phyloP scores from a whole-genome alignment of 1,284 basidiomycete species.

The Phylloporus sp. region DNA sequence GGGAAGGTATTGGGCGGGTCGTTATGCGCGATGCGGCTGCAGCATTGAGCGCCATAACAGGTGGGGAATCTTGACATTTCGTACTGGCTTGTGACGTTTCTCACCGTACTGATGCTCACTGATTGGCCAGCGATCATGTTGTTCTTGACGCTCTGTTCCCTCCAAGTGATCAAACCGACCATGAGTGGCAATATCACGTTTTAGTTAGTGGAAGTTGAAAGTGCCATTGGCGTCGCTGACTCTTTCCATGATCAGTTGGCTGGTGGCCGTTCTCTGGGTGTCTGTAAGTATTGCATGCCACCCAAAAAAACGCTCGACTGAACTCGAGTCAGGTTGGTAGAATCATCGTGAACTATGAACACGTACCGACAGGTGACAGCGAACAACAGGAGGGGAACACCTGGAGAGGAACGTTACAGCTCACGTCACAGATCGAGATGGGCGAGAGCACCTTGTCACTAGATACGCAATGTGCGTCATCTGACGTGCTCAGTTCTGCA shows the following conservation, averaged over 20 bases:
- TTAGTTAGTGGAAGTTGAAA: conserved; percentile 13
- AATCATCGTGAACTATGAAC: conserved; percentile 18
- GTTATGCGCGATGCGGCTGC: conserved; percentile 21
- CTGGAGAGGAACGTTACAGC: conserved; percentile 9
- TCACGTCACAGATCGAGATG: conserved; percentile 14
- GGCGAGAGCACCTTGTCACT: conserved; percentile 3
- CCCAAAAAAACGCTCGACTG: background rate
- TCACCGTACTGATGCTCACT: background rate
- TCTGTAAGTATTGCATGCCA: conserved; percentile 15
- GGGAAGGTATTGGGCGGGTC: conserved; percentile 3
- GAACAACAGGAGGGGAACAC: background rate
- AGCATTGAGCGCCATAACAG: conserved; percentile 11
- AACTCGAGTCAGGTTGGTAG: conserved; percentile 19
- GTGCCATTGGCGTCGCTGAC: background rate
- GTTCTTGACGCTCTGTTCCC: conserved; percentile 23
- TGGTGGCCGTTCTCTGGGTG: conserved; percentile 23
- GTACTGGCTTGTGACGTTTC: background rate
- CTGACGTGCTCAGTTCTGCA: background rate
- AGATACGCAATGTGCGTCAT: conserved; percentile 3
- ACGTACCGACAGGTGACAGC: background rate
- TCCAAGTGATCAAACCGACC: conserved; percentile 13
- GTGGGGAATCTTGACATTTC: background rate
- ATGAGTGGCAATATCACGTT: conserved; percentile 23
- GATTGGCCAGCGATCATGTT: conserved; percentile 20
- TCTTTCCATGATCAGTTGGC: conserved; percentile 17